Base-by-base conservation (phyloP, 2,329 filamentous ascomycete genomes). In the Calonectria leucothoes region DNA sequence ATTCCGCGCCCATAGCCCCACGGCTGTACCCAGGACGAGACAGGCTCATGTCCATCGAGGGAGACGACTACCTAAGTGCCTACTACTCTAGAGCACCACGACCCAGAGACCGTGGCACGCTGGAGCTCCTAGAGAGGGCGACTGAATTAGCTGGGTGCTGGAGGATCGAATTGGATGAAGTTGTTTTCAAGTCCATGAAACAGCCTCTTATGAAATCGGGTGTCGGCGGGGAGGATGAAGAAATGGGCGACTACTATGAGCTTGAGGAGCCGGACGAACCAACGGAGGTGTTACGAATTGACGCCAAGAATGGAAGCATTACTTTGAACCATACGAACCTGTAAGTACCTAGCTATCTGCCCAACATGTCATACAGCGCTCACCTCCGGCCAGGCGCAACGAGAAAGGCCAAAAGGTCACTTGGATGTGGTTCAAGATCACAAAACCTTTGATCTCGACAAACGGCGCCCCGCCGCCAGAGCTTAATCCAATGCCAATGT, bases 101-200 rank as follows among this genome's bases (percentile, higher is more conserved):
- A 17, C 39, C 51, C 8, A 33, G 37, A 66, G 42, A 4, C 42
- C 45, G 6, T 29, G 66, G 66, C 8, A 33, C 82, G 48, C 48
- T 72, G 23, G 51, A 66, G 2, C 75, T 51, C 57, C 71, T 82
- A 7, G 71, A 76, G 29, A 68, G 48, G n/a, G 69, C 72, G 49
- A 78, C 76, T 10, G 71, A 65, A 11, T 65, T 51, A 31, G 73
- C 75, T 48, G 81, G 81, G 15, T 78, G 75, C 65, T 78, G 68
- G 55, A 78, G 73, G 52, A 70, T 82, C 8, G 70, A 79, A 4
- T 39, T 82, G 5, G 76, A 81, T 10, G 67, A 75, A 17, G 55
- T 82, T 4, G 17, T 57, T 31, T 80, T 82, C 67, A 75, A 65
- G 37, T 69, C 61, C 25, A 23, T 65, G 6, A n/a, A 29, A 33